Percentiles rank a stretch among this genome's conserved stretches.
phyloP scores from a whole-genome alignment of 2,329 filamentous ascomycete genomes.

The Alternaria panax region DNA sequence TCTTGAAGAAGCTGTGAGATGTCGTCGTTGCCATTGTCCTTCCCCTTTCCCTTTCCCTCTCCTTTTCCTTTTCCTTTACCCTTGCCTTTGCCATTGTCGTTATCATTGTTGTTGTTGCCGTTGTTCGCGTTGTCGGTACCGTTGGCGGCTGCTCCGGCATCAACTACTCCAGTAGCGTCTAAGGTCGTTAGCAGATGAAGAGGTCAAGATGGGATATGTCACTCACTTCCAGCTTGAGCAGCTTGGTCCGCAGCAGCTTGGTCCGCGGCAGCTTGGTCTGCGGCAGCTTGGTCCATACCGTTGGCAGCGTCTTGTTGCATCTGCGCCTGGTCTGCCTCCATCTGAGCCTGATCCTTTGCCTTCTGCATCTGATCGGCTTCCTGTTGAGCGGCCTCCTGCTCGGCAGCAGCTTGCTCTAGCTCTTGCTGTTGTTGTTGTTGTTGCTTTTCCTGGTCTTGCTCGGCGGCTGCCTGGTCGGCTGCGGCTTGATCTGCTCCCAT shows the following conservation, averaged over 20 bases:
- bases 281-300: background rate
- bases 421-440: conserved; percentile 6
- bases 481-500: conserved; percentile 5
- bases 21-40: conserved; percentile 9
- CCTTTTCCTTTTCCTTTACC: conserved; percentile 18
- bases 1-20: conserved; percentile 9
- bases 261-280: background rate
- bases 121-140: background rate
- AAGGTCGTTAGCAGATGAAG: background rate
- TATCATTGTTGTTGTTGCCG: background rate
- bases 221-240: conserved; percentile 23
- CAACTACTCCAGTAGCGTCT: conserved; percentile 18
- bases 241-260: conserved; percentile 6
- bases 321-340: conserved; percentile 8
- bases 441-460: conserved; percentile 3
- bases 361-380: conserved; percentile 9
- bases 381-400: conserved; percentile 9
- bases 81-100: conserved; percentile 19
- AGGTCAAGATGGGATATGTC: background rate
- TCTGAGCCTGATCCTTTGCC: conserved; percentile 8
- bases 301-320: conserved; percentile 13
- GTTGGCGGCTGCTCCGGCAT: conserved; percentile 3
- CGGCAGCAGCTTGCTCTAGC: conserved; percentile 11
- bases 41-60: conserved; percentile 10
- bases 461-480: conserved; percentile 7